Percentiles rank a stretch among this genome's conserved stretches.
phyloP scores from a whole-genome alignment of 2,329 filamentous ascomycete genomes.

The Aspergillus udagawae region DNA sequence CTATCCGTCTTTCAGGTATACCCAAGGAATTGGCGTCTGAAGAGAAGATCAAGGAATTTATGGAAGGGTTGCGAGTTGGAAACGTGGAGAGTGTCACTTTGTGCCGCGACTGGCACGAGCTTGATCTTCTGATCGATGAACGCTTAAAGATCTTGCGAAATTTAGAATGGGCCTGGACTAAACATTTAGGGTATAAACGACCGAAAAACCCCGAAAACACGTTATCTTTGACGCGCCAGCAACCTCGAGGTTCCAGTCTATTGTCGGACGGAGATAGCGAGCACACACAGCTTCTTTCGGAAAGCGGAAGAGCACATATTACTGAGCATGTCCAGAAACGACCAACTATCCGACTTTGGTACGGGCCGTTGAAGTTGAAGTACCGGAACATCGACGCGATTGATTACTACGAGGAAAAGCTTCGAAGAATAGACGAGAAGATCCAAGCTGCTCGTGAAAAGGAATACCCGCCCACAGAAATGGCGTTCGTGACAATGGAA shows the following conservation, averaged over 20 bases:
- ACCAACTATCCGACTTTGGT: conserved; percentile 71
- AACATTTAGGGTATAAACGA: conserved; percentile 60
- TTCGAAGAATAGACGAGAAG: conserved; percentile 72
- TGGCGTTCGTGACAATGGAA: conserved; percentile 97
- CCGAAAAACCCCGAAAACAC: conserved; percentile 42
- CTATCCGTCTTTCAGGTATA: conserved; percentile 85
- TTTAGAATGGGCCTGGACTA: conserved; percentile 80
- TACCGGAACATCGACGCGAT: conserved; percentile 80
- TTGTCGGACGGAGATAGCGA: conserved; percentile 50
- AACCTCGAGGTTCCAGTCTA: conserved; percentile 34
- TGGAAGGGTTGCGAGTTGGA: conserved; percentile 84
- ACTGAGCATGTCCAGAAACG: conserved; percentile 46
- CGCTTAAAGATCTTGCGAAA: conserved; percentile 63
- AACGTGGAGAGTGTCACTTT: conserved; percentile 83
- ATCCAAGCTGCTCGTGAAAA: conserved; percentile 68
- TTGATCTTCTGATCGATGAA: conserved; percentile 70
- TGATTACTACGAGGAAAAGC: conserved; percentile 85
- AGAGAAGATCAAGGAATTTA: conserved; percentile 74
- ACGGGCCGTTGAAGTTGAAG: conserved; percentile 69
- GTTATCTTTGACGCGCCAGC: conserved; percentile 49
- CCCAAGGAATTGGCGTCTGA: conserved; percentile 75
- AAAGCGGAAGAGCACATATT: conserved; percentile 38
- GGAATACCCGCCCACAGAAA: conserved; percentile 70
- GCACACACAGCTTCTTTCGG: conserved; percentile 56
- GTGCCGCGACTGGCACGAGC: conserved; percentile 78